Conservation (phyloP, 257 asterid species). For the Scutellaria baicalensis region DNA sequence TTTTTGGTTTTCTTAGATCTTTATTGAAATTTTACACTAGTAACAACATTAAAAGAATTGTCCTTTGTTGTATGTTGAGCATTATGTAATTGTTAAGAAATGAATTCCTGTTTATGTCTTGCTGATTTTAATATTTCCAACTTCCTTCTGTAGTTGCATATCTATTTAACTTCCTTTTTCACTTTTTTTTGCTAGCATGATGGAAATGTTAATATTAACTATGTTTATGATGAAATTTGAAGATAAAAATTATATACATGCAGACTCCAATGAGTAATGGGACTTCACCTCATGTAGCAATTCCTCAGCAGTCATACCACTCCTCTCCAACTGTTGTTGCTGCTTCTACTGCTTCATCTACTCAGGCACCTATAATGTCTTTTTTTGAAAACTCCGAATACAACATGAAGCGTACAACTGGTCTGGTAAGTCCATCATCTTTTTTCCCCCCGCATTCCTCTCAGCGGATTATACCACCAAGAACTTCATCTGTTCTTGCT, state of each 20-base stretch:
- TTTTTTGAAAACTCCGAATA: conserved; percentile 38
- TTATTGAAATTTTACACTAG: background rate
- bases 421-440: conserved; percentile 73
- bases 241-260: background rate
- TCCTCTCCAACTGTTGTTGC: conserved; percentile 27
- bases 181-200: background rate
- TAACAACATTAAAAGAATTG: background rate
- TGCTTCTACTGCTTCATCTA: conserved; percentile 24
- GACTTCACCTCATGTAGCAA: conserved; percentile 29
- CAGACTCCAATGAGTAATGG: conserved; percentile 54
- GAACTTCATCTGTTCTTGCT: conserved; percentile 52
- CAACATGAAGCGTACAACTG: conserved; percentile 32
- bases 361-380: conserved; percentile 37
- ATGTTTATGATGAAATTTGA: background rate
- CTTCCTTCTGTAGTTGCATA: background rate
- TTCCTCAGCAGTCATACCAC: conserved; percentile 39
- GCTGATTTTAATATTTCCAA: background rate
- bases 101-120: background rate
- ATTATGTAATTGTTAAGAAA: background rate
- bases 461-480: conserved; percentile 38
- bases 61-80: background rate
- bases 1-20: background rate
- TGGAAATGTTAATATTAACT: background rate
- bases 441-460: conserved; percentile 53
- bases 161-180: background rate